Evolutionary conservation across 2,329 filamentous ascomycete genomes (phyloP).

Genomic region (Phialophora macrospora): DNA sequence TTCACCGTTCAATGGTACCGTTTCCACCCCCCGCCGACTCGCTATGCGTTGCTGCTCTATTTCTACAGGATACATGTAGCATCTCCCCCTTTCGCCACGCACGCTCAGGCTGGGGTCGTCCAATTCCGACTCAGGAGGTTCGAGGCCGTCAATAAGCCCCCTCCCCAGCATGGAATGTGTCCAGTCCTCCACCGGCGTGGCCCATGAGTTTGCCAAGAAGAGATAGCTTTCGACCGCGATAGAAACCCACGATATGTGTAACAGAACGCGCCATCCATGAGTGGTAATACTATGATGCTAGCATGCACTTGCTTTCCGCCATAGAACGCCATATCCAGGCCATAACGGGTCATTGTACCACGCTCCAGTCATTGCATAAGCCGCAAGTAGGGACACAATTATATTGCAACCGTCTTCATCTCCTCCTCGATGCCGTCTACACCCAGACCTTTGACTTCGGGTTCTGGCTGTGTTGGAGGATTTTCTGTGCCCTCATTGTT

Average conservation of each 20-base stretch:
- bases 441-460: slow-evolving; percentile 45
- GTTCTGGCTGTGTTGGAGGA: slow-evolving; percentile 42
- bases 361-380: slow-evolving; percentile 16
- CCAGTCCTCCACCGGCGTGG: slow-evolving; percentile 2
- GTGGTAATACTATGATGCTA: slow-evolving; percentile 11
- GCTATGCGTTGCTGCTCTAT: slow-evolving; percentile 4
- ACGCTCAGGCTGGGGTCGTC: background rate
- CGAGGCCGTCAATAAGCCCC: background rate
- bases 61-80: slow-evolving; percentile 7
- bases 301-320: slow-evolving; percentile 15
- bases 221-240: slow-evolving; percentile 9
- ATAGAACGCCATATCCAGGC: slow-evolving; percentile 30
- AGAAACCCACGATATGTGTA: slow-evolving; percentile 4
- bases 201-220: slow-evolving; percentile 16
- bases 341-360: slow-evolving; percentile 13
- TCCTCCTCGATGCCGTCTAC: slow-evolving; percentile 47
- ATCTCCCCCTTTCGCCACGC: background rate
- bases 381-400: slow-evolving; percentile 28
- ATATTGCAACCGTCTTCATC: slow-evolving; percentile 56
- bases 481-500: slow-evolving; percentile 43
- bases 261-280: slow-evolving; percentile 9
- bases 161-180: background rate
- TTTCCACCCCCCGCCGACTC: background rate
- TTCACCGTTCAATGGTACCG: background rate
- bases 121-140: background rate